Conservation (phyloP, 768 basidiomycete species). For the Lactifluus volemus region DNA sequence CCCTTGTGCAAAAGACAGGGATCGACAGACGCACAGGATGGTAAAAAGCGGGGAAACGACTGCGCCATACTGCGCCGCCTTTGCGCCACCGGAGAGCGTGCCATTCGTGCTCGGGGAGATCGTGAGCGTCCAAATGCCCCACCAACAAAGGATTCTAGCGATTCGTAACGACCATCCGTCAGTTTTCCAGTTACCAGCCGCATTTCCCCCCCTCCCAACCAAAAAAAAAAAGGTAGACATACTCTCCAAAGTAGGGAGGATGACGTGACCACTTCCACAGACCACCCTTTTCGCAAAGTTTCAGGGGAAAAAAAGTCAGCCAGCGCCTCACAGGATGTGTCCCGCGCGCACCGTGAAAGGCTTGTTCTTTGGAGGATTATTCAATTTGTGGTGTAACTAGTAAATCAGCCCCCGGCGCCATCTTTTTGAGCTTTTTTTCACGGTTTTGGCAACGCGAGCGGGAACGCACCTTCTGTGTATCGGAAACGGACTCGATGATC, state of each 20-base stretch:
- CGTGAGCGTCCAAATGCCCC: constrained; percentile 54
- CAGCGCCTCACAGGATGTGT: background rate
- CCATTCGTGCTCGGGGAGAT: constrained; percentile 50
- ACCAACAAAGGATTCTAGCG: constrained; percentile 51
- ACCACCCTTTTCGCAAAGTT: constrained; percentile 38
- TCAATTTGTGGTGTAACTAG: background rate
- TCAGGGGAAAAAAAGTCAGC: constrained; percentile 15
- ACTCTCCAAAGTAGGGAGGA: constrained; percentile 66
- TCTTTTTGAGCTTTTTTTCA: background rate
- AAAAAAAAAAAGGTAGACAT: constrained; percentile 25
- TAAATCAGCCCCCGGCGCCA: background rate
- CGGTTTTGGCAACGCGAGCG: background rate
- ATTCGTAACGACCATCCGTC: background rate
- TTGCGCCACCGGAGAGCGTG: constrained; percentile 32
- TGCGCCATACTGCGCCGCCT: constrained; percentile 49
- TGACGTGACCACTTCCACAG: constrained; percentile 54
- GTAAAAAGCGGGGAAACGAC: constrained; percentile 60
- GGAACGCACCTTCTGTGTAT: constrained; percentile 42
- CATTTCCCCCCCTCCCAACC: background rate
- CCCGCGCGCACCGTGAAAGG: background rate
- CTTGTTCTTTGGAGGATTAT: background rate
- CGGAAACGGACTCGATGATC: constrained; percentile 45
- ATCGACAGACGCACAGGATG: constrained; percentile 33
- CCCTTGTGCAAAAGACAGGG: background rate
- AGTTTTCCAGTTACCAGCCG: background rate